A percentile compares a stretch with the other conserved stretches of the same genome.
Conservation (phyloP, 768 basidiomycete genomes). For the Mycena polygramma region DNA sequence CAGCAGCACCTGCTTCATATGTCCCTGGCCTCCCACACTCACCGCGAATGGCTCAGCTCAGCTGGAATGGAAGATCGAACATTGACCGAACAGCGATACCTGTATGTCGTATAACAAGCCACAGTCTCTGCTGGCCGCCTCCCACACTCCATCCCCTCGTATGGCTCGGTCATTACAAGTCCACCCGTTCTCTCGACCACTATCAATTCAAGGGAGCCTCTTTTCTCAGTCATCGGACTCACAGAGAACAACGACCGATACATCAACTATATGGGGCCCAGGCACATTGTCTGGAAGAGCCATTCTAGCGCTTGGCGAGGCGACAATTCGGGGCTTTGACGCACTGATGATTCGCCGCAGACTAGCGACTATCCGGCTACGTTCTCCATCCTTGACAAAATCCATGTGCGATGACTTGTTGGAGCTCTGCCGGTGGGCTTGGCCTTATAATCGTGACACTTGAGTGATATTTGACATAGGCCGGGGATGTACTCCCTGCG, state of each 20-base stretch:
- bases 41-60: too few species aligned
- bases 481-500: conserved; percentile 10
- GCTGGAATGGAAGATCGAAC: too few species aligned
- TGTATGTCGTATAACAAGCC: too few species aligned
- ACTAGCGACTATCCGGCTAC: conserved; percentile 24
- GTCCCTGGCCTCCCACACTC: too few species aligned
- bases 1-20: too few species aligned
- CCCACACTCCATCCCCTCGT: too few species aligned
- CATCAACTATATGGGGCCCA: conserved; percentile 38
- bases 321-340: conserved; percentile 39
- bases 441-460: background rate
- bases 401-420: conserved; percentile 19
- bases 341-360: conserved; percentile 33
- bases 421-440: conserved; percentile 24
- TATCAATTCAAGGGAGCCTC: too few species aligned
- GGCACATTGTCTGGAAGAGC: conserved; percentile 39
- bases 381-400: background rate
- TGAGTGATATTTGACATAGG: background rate
- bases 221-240: background rate
- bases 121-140: too few species aligned
- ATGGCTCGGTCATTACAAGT: too few species aligned
- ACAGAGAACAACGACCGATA: conserved; percentile 16
- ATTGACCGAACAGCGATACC: too few species aligned
- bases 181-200: too few species aligned
- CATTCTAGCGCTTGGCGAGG: conserved; percentile 39